Conservation (phyloP, 225 moss, liverwort and hornwort species). For the Climacium dendroides region DNA sequence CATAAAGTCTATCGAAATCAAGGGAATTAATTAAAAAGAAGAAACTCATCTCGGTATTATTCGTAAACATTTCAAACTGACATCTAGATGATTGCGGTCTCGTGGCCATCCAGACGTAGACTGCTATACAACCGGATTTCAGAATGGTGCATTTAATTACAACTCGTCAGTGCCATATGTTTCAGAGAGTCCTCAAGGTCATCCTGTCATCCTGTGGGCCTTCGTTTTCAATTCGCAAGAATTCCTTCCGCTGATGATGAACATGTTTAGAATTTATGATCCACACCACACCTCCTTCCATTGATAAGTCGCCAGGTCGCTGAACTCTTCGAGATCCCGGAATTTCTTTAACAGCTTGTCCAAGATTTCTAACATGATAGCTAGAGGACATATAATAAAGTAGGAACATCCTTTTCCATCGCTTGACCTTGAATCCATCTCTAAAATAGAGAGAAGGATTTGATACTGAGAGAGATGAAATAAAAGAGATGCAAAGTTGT, state of each 20-base stretch:
- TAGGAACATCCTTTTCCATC: too few relatives aligned
- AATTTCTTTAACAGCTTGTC: background rate
- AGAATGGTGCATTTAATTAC: slow-evolving; percentile 49
- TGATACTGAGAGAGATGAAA: background rate
- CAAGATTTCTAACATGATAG: background rate
- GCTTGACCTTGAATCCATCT: background rate
- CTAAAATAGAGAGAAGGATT: background rate
- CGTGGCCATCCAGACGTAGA: slow-evolving; percentile 10
- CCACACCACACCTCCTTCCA: background rate
- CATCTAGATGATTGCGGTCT: background rate
- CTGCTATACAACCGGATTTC: slow-evolving; percentile 3
- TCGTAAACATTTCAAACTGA: background rate
- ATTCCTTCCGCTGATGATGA: background rate
- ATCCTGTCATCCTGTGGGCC: background rate
- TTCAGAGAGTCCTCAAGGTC: background rate
- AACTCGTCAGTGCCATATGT: slow-evolving; percentile 4
- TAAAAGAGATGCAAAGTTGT: too few relatives aligned
- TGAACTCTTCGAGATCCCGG: background rate
- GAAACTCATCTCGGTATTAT: background rate
- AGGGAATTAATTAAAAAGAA: background rate
- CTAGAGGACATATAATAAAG: too few relatives aligned
- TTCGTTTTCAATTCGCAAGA: background rate
- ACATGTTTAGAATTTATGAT: background rate
- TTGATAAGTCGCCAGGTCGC: background rate
- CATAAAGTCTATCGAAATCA: background rate